Percentiles rank a stretch among this genome's conserved stretches.
Conservation (phyloP, 108 stramenopile genomes). For the Skeletonema potamos region DNA sequence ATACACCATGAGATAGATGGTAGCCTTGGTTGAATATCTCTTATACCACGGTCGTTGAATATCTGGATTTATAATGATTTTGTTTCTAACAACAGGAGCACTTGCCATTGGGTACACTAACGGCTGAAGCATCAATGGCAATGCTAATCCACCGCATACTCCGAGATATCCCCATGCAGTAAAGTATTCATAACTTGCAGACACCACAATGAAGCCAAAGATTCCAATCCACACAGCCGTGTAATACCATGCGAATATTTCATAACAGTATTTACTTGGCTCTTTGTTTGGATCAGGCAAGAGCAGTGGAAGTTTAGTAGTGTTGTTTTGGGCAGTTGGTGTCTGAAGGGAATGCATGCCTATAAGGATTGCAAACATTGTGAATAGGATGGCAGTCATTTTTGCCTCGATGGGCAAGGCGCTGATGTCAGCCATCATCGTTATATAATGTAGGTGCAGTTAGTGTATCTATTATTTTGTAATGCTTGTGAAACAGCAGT, state of each 20-base stretch:
- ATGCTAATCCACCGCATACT: constrained; percentile 73
- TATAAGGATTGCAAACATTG: constrained; percentile 67
- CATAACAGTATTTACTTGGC: constrained; percentile 83
- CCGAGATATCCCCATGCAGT: constrained; percentile 71
- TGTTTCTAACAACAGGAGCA: constrained; percentile 4
- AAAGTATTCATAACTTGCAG: constrained; percentile 82
- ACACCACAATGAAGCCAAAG: constrained; percentile 80
- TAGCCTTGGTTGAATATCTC: constrained; percentile 91
- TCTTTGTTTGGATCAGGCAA: constrained; percentile 51
- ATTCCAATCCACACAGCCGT: constrained; percentile 82
- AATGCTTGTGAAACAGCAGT: no score
- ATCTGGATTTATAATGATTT: constrained; percentile 61
- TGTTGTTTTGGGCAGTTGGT: constrained; percentile 5
- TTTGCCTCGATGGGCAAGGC: constrained; percentile 41
- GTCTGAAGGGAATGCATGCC: constrained; percentile 64
- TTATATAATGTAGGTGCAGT: background rate
- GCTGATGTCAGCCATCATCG: background rate
- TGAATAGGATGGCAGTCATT: constrained; percentile 70
- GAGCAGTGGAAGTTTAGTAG: constrained; percentile 10
- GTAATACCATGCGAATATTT: constrained; percentile 70
- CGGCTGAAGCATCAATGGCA: constrained; percentile 88
- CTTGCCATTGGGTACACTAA: constrained; percentile 68
- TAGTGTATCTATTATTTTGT: no score
- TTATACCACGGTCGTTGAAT: constrained; percentile 55
- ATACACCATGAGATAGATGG: constrained; percentile 90